Evolutionary conservation across 176 grass and related monocot species (phyloP).

Genomic region (Tuctoria greenei): DNA sequence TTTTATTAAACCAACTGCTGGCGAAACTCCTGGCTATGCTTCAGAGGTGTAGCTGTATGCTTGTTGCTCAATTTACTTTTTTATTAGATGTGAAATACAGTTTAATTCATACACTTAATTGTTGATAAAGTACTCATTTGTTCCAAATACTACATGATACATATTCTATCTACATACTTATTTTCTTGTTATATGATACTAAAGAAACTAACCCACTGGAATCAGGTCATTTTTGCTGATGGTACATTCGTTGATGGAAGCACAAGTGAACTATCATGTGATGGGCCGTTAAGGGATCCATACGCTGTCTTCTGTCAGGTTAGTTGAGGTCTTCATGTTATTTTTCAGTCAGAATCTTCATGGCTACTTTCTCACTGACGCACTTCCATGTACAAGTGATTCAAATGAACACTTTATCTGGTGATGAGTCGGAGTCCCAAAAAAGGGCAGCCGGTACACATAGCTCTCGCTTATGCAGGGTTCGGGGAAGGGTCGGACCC

Average conservation of each 20-base stretch:
- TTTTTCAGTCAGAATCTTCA: background rate
- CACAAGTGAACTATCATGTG: constrained; percentile 89
- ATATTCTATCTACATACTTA: background rate
- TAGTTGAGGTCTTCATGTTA: constrained; percentile 5
- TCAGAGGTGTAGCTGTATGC: constrained; percentile 61
- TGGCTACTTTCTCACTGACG: background rate
- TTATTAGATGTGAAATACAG: background rate
- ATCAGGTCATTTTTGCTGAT: constrained; percentile 94
- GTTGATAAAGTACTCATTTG: background rate
- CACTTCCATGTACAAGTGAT: background rate
- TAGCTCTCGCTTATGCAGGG: too few species aligned
- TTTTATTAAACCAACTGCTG: constrained; percentile 85
- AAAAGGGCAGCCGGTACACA: too few species aligned
- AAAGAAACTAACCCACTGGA: constrained; percentile 3
- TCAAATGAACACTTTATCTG: background rate
- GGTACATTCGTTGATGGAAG: constrained; percentile 96
- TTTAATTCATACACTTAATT: constrained; percentile 1
- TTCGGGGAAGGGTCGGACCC: too few species aligned
- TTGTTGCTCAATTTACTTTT: background rate
- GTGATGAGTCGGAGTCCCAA: background rate
- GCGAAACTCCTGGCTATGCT: constrained; percentile 91
- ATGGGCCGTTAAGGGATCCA: constrained; percentile 92
- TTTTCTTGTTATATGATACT: background rate
- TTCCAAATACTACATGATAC: background rate
- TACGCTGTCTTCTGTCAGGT: constrained; percentile 96